These are phyloP conservation scores for Fusarium paranaense DNA, from an alignment of 2,329 filamentous ascomycete species.

Conservation along the genomic window DNA sequence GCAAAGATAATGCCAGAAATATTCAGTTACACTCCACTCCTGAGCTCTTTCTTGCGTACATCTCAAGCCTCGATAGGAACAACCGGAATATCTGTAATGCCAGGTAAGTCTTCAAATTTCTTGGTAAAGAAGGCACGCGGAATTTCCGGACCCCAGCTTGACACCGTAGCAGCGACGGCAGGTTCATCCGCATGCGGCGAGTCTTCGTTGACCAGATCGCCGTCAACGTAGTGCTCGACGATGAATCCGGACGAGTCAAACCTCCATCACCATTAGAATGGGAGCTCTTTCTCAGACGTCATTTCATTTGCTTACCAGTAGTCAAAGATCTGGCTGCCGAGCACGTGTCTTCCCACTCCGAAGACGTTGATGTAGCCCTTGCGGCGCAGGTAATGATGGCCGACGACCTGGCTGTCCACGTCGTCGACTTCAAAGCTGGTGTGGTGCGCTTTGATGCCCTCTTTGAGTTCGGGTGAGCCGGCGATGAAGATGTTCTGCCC, in stretches of 20 bases:
- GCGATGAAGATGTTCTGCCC: constrained; percentile 16
- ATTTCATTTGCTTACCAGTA: constrained; percentile 11
- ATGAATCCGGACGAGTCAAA: constrained; percentile 16
- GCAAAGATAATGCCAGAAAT: background rate
- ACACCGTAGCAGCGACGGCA: constrained; percentile 11
- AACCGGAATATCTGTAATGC: background rate
- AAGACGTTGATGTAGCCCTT: constrained; percentile 3
- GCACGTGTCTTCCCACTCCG: constrained; percentile 17
- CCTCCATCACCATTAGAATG: background rate
- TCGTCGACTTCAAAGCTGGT: constrained; percentile 17
- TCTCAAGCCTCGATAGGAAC: constrained; percentile 11
- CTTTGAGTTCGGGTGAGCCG: constrained; percentile 5
- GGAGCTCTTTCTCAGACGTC: background rate
- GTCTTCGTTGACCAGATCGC: constrained; percentile 17
- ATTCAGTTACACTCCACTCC: background rate
- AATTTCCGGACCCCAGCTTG: constrained; percentile 15
- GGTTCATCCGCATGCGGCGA: constrained; percentile 9
- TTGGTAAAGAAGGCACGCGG: constrained; percentile 16
- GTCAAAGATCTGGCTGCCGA: background rate
- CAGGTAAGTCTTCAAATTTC: constrained; percentile 8
- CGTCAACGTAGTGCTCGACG: constrained; percentile 17
- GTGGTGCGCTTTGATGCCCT: constrained; percentile 17
- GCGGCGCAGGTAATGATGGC: constrained; percentile 2
- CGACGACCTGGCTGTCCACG: constrained; percentile 10
- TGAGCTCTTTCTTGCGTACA: background rate